Conservation (phyloP, 495 filamentous ascomycete species). For the Hypoxylon subgilvum region DNA sequence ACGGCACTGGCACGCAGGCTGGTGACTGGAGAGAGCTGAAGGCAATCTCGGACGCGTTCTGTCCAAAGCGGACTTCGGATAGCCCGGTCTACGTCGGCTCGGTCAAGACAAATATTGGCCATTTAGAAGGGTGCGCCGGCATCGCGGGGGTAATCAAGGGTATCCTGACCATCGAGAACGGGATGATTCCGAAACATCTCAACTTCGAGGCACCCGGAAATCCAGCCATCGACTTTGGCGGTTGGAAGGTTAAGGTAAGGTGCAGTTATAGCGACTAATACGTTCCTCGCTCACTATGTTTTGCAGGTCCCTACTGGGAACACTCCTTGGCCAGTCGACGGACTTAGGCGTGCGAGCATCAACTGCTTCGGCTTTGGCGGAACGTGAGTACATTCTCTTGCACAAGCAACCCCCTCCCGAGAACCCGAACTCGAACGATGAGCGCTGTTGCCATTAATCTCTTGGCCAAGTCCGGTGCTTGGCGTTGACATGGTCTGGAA, state of each 20-base stretch:
- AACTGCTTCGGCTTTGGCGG: conserved; percentile 35
- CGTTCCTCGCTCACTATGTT: not conserved
- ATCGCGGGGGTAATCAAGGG: conserved; percentile 58
- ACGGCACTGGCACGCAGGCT: conserved; percentile 54
- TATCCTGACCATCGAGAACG: conserved; percentile 57
- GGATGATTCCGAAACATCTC: conserved; percentile 51
- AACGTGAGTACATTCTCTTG: conserved; percentile 17
- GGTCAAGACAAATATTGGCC: conserved; percentile 53
- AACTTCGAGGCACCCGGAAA: conserved; percentile 52
- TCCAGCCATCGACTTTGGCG: conserved; percentile 44
- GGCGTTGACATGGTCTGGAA: too few relatives aligned
- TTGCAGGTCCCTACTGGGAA: conserved; percentile 10
- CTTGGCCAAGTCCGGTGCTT: too few relatives aligned
- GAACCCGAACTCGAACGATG: too few relatives aligned
- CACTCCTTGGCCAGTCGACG: conserved; percentile 19
- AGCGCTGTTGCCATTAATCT: too few relatives aligned
- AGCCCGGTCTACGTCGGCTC: conserved; percentile 45
- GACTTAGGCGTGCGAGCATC: conserved; percentile 24
- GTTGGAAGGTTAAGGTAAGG: conserved; percentile 44
- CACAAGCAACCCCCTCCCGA: not conserved
- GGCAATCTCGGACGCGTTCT: conserved; percentile 54
- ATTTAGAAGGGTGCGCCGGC: conserved; percentile 51
- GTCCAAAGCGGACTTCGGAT: conserved; percentile 36
- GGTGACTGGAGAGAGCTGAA: conserved; percentile 64
- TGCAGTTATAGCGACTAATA: not conserved